phyloP scores from a whole-genome alignment of 2,329 filamentous ascomycete species.

The Hymenoscyphus scutula region DNA sequence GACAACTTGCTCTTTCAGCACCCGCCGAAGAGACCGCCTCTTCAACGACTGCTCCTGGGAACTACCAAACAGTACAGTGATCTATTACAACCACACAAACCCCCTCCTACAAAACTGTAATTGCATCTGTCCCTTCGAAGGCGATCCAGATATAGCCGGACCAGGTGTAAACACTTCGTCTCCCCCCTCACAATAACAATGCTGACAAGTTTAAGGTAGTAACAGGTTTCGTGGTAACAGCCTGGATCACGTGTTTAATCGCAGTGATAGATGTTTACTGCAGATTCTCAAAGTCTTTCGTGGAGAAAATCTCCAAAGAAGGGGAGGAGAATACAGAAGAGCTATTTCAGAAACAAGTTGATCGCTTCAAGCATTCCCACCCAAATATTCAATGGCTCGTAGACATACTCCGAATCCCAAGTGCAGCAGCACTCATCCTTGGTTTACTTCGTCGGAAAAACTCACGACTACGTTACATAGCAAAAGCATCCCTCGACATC shows the following conservation, averaged over 20 bases:
- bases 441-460: neutral
- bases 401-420: neutral
- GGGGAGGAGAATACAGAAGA: neutral
- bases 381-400: too few species aligned
- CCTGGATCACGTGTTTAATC: neutral
- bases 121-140: neutral
- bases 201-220: neutral
- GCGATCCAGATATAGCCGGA: neutral
- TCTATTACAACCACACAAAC: neutral
- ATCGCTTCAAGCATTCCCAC: neutral
- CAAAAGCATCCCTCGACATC: neutral
- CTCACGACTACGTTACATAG: neutral
- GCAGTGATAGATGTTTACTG: neutral
- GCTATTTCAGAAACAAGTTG: neutral
- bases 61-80: neutral
- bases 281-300: neutral
- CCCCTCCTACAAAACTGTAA: neutral
- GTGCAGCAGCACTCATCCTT: neutral
- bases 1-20: neutral
- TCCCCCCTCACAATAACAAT: too few species aligned
- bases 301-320: neutral
- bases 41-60: slow-evolving; percentile 1
- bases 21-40: neutral
- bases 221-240: neutral
- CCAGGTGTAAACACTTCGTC: neutral